Conservation (phyloP, 2,329 filamentous ascomycete genomes). For the Neofusicoccum sp. region DNA sequence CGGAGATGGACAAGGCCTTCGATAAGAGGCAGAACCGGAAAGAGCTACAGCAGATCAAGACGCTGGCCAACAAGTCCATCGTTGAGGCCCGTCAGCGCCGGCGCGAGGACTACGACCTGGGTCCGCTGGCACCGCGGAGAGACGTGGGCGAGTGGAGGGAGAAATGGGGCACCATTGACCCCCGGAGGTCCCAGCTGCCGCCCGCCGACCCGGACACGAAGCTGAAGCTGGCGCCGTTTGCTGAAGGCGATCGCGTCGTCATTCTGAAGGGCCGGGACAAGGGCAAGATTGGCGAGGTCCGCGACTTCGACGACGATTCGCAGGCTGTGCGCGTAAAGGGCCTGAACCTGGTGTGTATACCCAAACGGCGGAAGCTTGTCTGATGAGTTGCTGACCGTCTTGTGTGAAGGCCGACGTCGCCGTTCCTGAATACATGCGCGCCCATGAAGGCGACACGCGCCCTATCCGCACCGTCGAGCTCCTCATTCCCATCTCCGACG, state of each 20-base stretch:
- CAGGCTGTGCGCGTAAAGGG: slow-evolving; percentile 40
- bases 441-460: slow-evolving; percentile 41
- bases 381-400: background rate
- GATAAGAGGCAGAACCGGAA: slow-evolving; percentile 31
- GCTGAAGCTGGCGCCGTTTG: slow-evolving; percentile 36
- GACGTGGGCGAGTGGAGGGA: slow-evolving; percentile 64
- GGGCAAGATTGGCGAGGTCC: slow-evolving; percentile 80
- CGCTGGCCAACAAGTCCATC: slow-evolving; percentile 40
- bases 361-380: background rate
- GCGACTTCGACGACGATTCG: slow-evolving; percentile 49
- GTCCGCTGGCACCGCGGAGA: slow-evolving; percentile 74
- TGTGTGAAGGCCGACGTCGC: slow-evolving; percentile 43
- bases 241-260: slow-evolving; percentile 75
- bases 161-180: slow-evolving; percentile 60
- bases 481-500: slow-evolving; percentile 67
- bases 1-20: slow-evolving; percentile 29
- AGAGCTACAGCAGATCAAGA: slow-evolving; percentile 14
- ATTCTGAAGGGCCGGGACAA: slow-evolving; percentile 76
- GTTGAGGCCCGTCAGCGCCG: slow-evolving; percentile 59
- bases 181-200: slow-evolving; percentile 33
- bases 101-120: slow-evolving; percentile 77
- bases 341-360: slow-evolving; percentile 42
- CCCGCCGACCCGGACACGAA: slow-evolving; percentile 40
- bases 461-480: slow-evolving; percentile 54
- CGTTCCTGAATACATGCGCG: slow-evolving; percentile 45